Evolutionary conservation across 2,329 filamentous ascomycete species (phyloP).

Genomic region (Knufia fluminis): DNA sequence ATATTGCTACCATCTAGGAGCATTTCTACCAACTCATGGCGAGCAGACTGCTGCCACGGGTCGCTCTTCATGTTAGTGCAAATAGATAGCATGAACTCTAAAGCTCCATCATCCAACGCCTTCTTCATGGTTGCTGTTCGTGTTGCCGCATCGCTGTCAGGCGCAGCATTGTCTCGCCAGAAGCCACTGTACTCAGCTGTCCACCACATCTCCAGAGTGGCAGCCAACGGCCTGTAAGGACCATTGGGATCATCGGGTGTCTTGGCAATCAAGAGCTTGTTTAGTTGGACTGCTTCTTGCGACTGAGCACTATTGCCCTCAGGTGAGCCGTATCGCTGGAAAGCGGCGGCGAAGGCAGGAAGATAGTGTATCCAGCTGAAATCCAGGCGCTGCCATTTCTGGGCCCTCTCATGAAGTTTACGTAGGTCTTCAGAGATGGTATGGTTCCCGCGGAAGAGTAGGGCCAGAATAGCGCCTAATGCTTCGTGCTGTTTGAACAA

Average conservation of each 20-base stretch:
- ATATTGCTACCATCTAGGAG: conserved; percentile 69
- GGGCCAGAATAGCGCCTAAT: conserved; percentile 68
- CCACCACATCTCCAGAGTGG: conserved; percentile 76
- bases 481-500: conserved; percentile 84
- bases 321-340: conserved; percentile 63
- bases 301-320: conserved; percentile 33
- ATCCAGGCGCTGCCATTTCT: conserved; percentile 64
- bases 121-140: conserved; percentile 66
- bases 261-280: conserved; percentile 50
- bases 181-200: conserved; percentile 85
- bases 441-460: conserved; percentile 67
- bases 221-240: conserved; percentile 61
- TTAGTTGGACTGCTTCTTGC: conserved; percentile 57
- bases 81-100: conserved; percentile 82
- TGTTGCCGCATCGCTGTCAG: conserved; percentile 47
- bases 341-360: conserved; percentile 66
- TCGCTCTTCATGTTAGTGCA: conserved; percentile 70
- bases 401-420: conserved; percentile 55
- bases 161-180: conserved; percentile 64
- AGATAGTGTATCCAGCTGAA: conserved; percentile 67
- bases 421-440: conserved; percentile 64
- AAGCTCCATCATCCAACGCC: conserved; percentile 74
- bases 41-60: conserved; percentile 81
- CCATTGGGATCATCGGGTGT: conserved; percentile 9
- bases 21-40: conserved; percentile 71